These are phyloP conservation scores for Ilex paraguariensis DNA, from an alignment of 305 asterid species.

Conservation along the genomic window DNA sequence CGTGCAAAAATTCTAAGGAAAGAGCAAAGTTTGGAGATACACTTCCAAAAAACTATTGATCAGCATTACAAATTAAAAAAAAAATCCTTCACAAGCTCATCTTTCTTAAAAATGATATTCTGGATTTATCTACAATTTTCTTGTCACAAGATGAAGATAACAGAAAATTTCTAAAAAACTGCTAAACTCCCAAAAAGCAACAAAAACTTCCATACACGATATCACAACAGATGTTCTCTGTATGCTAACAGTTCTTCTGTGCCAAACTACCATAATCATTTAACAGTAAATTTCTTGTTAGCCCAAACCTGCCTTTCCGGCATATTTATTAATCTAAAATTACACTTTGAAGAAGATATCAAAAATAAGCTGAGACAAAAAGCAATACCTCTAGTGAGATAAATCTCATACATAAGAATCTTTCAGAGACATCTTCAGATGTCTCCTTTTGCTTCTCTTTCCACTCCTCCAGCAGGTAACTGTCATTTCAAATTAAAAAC, in stretches of 20 bases:
- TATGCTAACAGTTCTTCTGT: neutral
- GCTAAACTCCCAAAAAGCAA: too few species aligned
- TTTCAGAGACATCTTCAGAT: conserved; percentile 51
- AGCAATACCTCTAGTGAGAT: conserved; percentile 73
- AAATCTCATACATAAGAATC: conserved; percentile 69
- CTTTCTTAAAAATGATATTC: too few species aligned
- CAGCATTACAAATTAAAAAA: too few species aligned
- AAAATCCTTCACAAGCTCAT: too few species aligned
- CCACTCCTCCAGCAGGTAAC: conserved; percentile 97
- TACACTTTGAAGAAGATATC: neutral
- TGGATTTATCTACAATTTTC: too few species aligned
- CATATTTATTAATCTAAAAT: neutral
- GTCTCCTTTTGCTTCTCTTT: conserved; percentile 72
- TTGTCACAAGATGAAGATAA: too few species aligned
- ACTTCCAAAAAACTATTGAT: too few species aligned
- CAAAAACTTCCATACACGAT: too few species aligned
- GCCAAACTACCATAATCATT: neutral
- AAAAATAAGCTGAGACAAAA: neutral
- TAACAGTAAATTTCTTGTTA: neutral
- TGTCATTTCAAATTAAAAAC: conserved; percentile 31
- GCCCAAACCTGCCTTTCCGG: neutral
- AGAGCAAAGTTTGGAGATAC: too few species aligned
- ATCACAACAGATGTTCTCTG: neutral
- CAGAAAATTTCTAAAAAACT: too few species aligned
- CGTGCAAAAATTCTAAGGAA: neutral